These are phyloP conservation scores for Xylaria sp. DNA, from an alignment of 2,329 filamentous ascomycete genomes.

Conservation along the genomic window DNA sequence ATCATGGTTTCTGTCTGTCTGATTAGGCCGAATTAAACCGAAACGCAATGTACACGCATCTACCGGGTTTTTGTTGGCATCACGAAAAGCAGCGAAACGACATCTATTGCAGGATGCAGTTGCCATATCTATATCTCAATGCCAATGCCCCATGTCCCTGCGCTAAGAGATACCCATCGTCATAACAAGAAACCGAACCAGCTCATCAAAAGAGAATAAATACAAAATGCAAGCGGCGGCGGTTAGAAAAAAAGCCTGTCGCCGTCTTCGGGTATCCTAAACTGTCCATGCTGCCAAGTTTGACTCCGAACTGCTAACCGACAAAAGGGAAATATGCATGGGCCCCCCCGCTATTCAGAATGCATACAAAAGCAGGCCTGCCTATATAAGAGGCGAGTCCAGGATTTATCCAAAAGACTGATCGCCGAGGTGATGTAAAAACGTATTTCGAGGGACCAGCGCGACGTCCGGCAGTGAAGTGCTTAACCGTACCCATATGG, in stretches of 20 bases:
- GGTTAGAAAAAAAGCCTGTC: not conserved
- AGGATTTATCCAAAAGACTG: slow-evolving; percentile 2
- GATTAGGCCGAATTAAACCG: not conserved
- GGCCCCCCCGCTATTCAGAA: slow-evolving; percentile 6
- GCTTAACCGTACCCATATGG: not conserved
- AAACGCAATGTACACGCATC: not conserved
- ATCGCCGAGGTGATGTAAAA: not conserved
- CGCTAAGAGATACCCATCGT: not conserved
- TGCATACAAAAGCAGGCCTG: not conserved
- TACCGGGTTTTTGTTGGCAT: not conserved
- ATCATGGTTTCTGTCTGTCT: not conserved
- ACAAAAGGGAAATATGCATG: slow-evolving; percentile 33
- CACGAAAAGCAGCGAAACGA: not conserved
- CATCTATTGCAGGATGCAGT: slow-evolving; percentile 5
- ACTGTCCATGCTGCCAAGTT: slow-evolving; percentile 31
- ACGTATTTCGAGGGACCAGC: not conserved
- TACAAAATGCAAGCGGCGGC: slow-evolving; percentile 34
- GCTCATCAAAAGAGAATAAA: slow-evolving; percentile 16
- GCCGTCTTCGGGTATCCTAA: slow-evolving; percentile 38
- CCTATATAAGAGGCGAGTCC: not conserved
- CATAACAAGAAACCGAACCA: not conserved
- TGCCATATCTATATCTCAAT: slow-evolving; percentile 1
- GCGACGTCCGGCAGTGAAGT: not conserved
- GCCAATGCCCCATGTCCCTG: not conserved
- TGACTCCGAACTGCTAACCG: slow-evolving; percentile 28